phyloP scores from a whole-genome alignment of 768 basidiomycete species.

The Tricholoma terreum region DNA sequence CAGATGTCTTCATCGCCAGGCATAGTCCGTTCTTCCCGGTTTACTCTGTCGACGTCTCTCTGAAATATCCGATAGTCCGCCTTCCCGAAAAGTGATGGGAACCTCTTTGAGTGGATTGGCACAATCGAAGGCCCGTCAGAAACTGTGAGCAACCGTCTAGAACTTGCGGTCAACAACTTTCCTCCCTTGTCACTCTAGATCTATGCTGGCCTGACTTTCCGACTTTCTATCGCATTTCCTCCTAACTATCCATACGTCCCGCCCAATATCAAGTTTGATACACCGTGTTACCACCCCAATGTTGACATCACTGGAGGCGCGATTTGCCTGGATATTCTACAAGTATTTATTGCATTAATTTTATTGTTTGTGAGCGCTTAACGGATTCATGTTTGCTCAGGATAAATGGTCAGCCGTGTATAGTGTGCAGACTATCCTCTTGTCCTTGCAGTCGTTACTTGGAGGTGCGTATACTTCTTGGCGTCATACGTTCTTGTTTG shows the following conservation, averaged over 20 bases:
- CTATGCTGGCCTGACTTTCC: slow-evolving; percentile 77
- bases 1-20: slow-evolving; percentile 90
- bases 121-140: slow-evolving; percentile 80
- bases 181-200: slow-evolving; percentile 40
- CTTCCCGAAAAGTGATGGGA: slow-evolving; percentile 83
- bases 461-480: slow-evolving; percentile 63
- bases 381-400: slow-evolving; percentile 32
- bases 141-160: slow-evolving; percentile 49
- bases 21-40: slow-evolving; percentile 51
- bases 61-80: slow-evolving; percentile 58
- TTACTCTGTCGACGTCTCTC: not conserved
- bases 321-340: slow-evolving; percentile 86
- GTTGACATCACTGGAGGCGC: slow-evolving; percentile 75
- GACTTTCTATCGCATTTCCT: slow-evolving; percentile 82
- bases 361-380: not conserved
- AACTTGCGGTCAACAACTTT: not conserved
- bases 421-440: slow-evolving; percentile 84
- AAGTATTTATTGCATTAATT: slow-evolving; percentile 41
- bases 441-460: slow-evolving; percentile 84
- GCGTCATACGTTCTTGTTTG: not conserved
- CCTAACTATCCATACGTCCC: slow-evolving; percentile 86
- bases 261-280: slow-evolving; percentile 83
- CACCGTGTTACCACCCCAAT: slow-evolving; percentile 90
- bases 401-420: slow-evolving; percentile 95
- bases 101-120: slow-evolving; percentile 87